phyloP scores from a whole-genome alignment of 495 filamentous ascomycete genomes.

The Pseudoneurospora amorphoporcata region DNA sequence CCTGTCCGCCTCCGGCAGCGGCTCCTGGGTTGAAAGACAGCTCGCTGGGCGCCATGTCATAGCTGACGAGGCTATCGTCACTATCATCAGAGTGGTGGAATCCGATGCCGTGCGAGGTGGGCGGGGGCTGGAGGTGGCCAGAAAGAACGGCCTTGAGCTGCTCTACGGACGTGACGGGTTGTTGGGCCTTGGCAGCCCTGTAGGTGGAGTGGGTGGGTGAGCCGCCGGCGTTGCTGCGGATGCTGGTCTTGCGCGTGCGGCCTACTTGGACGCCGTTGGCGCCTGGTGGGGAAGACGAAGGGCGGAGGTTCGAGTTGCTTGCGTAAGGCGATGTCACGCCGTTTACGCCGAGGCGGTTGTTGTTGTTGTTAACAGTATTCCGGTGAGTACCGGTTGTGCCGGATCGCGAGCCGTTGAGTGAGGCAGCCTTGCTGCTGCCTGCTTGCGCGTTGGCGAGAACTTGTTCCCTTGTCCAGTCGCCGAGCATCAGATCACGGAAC shows the following conservation, averaged over 20 bases:
- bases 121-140: conserved; percentile 29
- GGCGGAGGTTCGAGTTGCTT: conserved; percentile 31
- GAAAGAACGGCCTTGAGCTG: conserved; percentile 71
- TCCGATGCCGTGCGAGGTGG: conserved; percentile 15
- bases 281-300: conserved; percentile 25
- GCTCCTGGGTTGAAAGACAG: conserved; percentile 36
- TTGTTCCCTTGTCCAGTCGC: conserved; percentile 63
- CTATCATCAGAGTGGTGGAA: conserved; percentile 31
- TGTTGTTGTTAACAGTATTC: conserved; percentile 7
- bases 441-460: conserved; percentile 57
- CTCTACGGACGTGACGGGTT: conserved; percentile 69
- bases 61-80: conserved; percentile 50
- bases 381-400: conserved; percentile 47
- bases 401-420: conserved; percentile 61
- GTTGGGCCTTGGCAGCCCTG: conserved; percentile 44
- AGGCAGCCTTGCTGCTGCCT: conserved; percentile 56
- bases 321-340: conserved; percentile 34
- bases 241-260: conserved; percentile 29
- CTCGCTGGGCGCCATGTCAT: conserved; percentile 43
- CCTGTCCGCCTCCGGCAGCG: conserved; percentile 8
- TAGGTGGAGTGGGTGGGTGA: conserved; percentile 44
- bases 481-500: conserved; percentile 57
- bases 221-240: conserved; percentile 26
- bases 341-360: conserved; percentile 44
- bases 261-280: conserved; percentile 9